Base-by-base conservation (phyloP, 139 green algal species). In the Chlamydomonas sphaeroides region DNA sequence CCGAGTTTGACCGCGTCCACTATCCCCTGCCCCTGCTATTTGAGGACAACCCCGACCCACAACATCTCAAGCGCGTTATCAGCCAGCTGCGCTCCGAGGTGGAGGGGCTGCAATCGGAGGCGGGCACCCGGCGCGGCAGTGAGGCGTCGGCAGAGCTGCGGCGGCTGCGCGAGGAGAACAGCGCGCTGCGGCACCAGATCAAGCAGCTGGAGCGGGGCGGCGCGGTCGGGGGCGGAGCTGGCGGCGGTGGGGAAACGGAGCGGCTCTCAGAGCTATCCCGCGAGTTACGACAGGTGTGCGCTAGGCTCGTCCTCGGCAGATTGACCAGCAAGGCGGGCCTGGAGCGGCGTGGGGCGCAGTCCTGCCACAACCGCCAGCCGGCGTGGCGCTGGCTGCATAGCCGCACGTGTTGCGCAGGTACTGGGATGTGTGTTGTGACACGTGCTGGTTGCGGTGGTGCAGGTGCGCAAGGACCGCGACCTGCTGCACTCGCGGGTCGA, bases 1-100 rank as follows among this genome's bases (percentile, higher is more conserved):
- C 93, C 4, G 95, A 98, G 88, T 98, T 97, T 87, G 95, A 98
- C 83, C 86, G 94, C 14, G 95, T 98, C 69, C 95, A 97, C 83
- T 98, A 98, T 84, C 95, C 95, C 1, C 87, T 98, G 71, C 95
- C 95, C 5, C 90, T 98, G 56, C 63, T 90, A 14, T 94, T 90
- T 42, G 93, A 97, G 68, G 92, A 95, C 14, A 51, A 88, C 15
- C 92, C 93, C 1, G 93, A 96, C 77, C 89, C 91, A 2, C 86
- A 88, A n/a, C 78, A 84, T 33, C 85, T 97, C 5, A 85, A 90
- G 39, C 63, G 67, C 35, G 88, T 90, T 62, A 94, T 96, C 45
- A 68, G 68, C 38, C 78, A 91, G 84, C 85, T 96, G 69, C 84
- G 92, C 3, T 59, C 79, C 25, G 80, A 92, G 80, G 33, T 92